Evolutionary conservation across 352 stramenopile genomes (phyloP), one percentile per base, ranked within the genome.

Genomic region (Phytophthora rubi): DNA sequence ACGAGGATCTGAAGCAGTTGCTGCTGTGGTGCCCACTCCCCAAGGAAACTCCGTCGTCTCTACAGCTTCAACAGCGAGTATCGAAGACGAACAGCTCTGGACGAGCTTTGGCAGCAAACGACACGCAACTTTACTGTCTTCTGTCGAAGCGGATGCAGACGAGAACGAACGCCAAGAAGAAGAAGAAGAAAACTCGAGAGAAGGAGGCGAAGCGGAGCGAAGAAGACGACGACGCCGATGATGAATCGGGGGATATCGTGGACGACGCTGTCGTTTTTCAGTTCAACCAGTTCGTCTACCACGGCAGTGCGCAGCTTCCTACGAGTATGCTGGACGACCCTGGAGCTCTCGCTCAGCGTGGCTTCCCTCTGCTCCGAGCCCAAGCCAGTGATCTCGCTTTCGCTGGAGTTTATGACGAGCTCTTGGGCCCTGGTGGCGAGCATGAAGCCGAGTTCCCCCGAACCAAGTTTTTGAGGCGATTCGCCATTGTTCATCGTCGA

Each of bases 201-300:
- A 64, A 47, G 12, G 62, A 51, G 4, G 58, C 45, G 7, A 66
- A 70, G 45, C 37, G 48, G 26, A 39, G 12, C 13, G 53, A 75
- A 3, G 64, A 64, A 13, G 70, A 82, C 2, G 65, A 66, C 23
- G 70, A 76, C 9, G 61, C 63, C 4, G 61, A 76, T n/a, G 59
- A 67, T 59, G 48, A 74, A n/a, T 67, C 68, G 26, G 68, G 62
- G 0, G 68, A 69, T 26, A 5, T 79, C 16, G 51, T 76, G 3
- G 60, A 73, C 7, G 70, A 79, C 15, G 66, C 71, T 13, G 84
- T 89, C 0, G 71, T 92, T 1, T 92, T 92, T 60, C 80, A 88
- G 52, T 89, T 92, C 70, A 86, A 89, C 53, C 60, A 89, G 60
- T 90, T 80, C 62, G 64, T 87, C 2, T 92, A 92, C 47, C 65